Base-by-base conservation (phyloP, 2,329 filamentous ascomycete species). In the Stylonectria norvegica region DNA sequence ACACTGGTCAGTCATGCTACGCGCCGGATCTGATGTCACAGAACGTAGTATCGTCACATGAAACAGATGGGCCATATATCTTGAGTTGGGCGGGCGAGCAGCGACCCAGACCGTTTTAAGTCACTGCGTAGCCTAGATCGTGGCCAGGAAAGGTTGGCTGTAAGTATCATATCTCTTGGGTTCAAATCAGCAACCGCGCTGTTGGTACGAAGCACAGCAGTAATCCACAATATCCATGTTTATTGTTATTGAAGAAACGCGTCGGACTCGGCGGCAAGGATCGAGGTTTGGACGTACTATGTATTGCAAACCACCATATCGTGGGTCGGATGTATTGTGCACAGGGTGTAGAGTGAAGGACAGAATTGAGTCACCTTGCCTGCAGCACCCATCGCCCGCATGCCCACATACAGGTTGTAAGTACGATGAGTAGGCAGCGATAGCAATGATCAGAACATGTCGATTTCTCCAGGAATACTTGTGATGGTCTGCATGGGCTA, bases 121-220 rank as follows among this genome's bases (percentile, higher is more conserved):
- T n/a, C n/a, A n/a, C n/a, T n/a, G n/a, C n/a, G n/a, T n/a, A n/a
- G n/a, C n/a, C n/a, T n/a, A n/a, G n/a, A n/a, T n/a, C n/a, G n/a
- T n/a, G n/a, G n/a, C n/a, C n/a, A n/a, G n/a, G n/a, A n/a, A n/a
- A n/a, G n/a, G n/a, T n/a, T n/a, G n/a, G n/a, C n/a, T n/a, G n/a
- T n/a, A n/a, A n/a, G n/a, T n/a, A n/a, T n/a, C n/a, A n/a, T n/a
- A n/a, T n/a, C n/a, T 25, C 8, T 7, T 25, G 22, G 8, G 12
- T 7, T 25, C 8, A 7, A 25, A 12, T 25, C 22, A 25, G 22
- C 22, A 25, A 38, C 31, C 34, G 33, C 37, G 30, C 5, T 20
- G 42, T 42, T 38, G 41, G 35, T 38, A 45, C 42, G 32, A 32
- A 42, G 41, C 41, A 49, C 42, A 47, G 40, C 35, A 49, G 38